Evolutionary conservation across 192 early-diverging fungal genomes (phyloP).

Genomic region (Rhizoclosmatium globosum): DNA sequence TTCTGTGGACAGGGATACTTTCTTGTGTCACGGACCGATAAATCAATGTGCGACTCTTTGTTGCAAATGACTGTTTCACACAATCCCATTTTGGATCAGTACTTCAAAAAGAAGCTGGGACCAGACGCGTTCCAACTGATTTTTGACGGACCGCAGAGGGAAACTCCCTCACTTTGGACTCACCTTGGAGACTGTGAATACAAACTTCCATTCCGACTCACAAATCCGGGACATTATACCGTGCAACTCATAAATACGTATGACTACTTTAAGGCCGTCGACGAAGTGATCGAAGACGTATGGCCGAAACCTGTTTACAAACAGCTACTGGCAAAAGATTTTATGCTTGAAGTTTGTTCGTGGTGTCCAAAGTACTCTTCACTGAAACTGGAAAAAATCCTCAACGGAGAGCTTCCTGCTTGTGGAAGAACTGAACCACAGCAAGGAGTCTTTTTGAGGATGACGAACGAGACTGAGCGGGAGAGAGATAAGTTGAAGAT

Average conservation of each 20-base stretch:
- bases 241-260: slow-evolving; percentile 8
- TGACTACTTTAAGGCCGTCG: slow-evolving; percentile 21
- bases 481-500: not conserved
- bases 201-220: slow-evolving; percentile 27
- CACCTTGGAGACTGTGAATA: slow-evolving; percentile 32
- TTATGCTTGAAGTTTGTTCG: slow-evolving; percentile 9
- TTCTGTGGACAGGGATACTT: slow-evolving; percentile 36
- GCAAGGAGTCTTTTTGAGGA: slow-evolving; percentile 20
- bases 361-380: not conserved
- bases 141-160: slow-evolving; percentile 18
- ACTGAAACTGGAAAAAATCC: not conserved
- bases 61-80: not conserved
- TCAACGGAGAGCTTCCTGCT: not conserved
- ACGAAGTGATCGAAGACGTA: not conserved
- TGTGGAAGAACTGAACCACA: slow-evolving; percentile 20
- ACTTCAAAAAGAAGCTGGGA: slow-evolving; percentile 13
- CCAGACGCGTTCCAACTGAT: slow-evolving; percentile 20
- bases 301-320: slow-evolving; percentile 1
- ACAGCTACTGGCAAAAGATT: not conserved
- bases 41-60: not conserved
- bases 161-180: not conserved
- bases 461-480: slow-evolving; percentile 4
- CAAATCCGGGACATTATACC: slow-evolving; percentile 19
- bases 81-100: not conserved
- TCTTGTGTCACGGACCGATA: not conserved